Conservation (phyloP, 1,284 basidiomycete genomes). For the Somion occarium region DNA sequence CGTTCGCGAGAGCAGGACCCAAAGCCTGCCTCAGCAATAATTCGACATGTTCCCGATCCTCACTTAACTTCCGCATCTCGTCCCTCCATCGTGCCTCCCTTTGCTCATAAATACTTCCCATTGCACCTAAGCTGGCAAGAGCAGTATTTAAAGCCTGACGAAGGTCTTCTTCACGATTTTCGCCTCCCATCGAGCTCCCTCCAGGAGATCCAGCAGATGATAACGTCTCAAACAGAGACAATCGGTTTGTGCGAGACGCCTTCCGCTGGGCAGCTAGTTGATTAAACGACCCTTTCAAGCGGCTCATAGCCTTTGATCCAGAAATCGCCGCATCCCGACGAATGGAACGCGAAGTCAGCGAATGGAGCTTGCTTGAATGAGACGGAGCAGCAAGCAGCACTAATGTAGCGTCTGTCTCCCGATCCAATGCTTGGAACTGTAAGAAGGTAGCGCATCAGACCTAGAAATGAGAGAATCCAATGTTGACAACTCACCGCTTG, state of each 20-base stretch:
- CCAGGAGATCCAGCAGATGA: conserved; percentile 36
- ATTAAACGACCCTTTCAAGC: conserved; percentile 51
- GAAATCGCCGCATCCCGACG: conserved; percentile 46
- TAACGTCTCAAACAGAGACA: conserved; percentile 56
- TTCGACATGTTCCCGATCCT: conserved; percentile 65
- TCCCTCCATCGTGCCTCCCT: conserved; percentile 64
- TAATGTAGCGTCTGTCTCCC: conserved; percentile 75
- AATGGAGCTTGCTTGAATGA: conserved; percentile 58
- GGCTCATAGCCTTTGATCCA: conserved; percentile 43
- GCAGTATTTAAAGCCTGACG: conserved; percentile 60
- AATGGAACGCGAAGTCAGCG: conserved; percentile 61
- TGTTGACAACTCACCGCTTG: conserved; percentile 64
- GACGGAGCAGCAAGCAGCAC: conserved; percentile 69
- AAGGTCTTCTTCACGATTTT: conserved; percentile 55
- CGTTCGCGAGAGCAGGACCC: conserved; percentile 30
- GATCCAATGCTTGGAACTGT: conserved; percentile 72
- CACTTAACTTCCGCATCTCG: conserved; percentile 58
- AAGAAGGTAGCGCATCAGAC: conserved; percentile 9
- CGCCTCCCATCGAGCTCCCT: conserved; percentile 43
- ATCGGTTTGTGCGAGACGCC: conserved; percentile 40
- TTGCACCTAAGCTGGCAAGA: conserved; percentile 54
- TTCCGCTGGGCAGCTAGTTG: conserved; percentile 56
- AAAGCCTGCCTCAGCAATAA: conserved; percentile 60
- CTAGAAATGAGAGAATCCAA: conserved; percentile 6
- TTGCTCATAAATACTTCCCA: conserved; percentile 61